A percentile compares a stretch with the other conserved stretches of the same genome.
phyloP scores from a whole-genome alignment of 2,329 filamentous ascomycete species.

The Fulvia fulva region DNA sequence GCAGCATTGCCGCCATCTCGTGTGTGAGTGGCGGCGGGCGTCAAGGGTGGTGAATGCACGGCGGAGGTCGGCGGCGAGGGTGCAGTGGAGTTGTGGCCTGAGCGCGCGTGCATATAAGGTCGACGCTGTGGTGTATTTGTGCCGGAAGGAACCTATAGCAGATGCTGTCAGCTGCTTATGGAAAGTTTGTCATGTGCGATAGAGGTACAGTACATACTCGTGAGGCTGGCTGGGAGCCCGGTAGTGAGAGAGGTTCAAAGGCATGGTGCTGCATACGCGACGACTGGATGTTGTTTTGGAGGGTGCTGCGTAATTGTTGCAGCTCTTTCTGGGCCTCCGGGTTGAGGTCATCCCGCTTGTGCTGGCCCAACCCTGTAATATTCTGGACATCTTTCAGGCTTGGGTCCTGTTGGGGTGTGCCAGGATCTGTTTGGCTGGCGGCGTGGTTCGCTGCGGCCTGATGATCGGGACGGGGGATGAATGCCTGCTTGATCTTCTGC shows the following conservation, averaged over 20 bases:
- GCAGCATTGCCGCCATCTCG: slow-evolving; percentile 45
- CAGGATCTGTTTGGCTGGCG: neutral
- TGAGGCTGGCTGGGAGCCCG: slow-evolving; percentile 77
- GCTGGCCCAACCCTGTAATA: slow-evolving; percentile 8
- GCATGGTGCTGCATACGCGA: slow-evolving; percentile 79
- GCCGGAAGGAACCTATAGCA: slow-evolving; percentile 46
- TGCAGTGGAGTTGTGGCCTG: slow-evolving; percentile 53
- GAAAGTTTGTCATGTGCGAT: neutral
- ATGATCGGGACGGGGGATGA: slow-evolving; percentile 2
- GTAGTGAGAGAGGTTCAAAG: slow-evolving; percentile 87
- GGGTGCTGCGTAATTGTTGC: slow-evolving; percentile 64
- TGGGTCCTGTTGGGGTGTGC: slow-evolving; percentile 6
- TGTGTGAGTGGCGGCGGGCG: slow-evolving; percentile 71
- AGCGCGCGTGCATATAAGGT: slow-evolving; percentile 42
- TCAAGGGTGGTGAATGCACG: slow-evolving; percentile 84
- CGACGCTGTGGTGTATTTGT: slow-evolving; percentile 34
- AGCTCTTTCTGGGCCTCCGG: slow-evolving; percentile 50
- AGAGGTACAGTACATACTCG: slow-evolving; percentile 58
- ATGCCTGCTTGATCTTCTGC: slow-evolving; percentile 7
- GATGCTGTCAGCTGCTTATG: slow-evolving; percentile 24
- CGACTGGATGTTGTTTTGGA: slow-evolving; percentile 76
- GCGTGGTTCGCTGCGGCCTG: too few species aligned
- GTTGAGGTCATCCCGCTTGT: slow-evolving; percentile 26
- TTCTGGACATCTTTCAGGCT: slow-evolving; percentile 7
- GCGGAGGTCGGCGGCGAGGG: slow-evolving; percentile 64